Base-by-base conservation (phyloP, 2,329 filamentous ascomycete species). In the Colletotrichum incanum region DNA sequence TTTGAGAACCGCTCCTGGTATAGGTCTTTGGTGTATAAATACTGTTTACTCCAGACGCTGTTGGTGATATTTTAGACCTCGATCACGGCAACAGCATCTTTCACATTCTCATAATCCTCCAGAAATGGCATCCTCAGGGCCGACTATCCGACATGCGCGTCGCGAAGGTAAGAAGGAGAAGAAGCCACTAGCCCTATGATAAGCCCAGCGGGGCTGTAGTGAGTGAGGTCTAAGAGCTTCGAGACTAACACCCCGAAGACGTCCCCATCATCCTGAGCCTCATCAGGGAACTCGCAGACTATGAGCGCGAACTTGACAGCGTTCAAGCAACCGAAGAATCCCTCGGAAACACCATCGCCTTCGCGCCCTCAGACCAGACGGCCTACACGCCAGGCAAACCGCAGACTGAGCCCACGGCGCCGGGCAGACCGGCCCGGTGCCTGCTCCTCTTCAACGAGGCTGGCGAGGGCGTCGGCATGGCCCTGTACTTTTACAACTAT, bases 401-500 rank as follows among this genome's bases (percentile, higher is more conserved):
- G 37, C 78, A 83, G 65, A 87, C 86, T 18, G 90, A 90, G 75
- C 82, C 88, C 8, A 91, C 89, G 62, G 85, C 88, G 0, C 81
- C 89, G 2, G 77, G 82, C 5, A 85, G 84, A n/a, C 94, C 92
- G 39, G 93, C 95, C 23, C 93, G 94, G 73, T 96, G 94, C 61
- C 86, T 97, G 43, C 83, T 97, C 12, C 83, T 96, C 66, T 86
- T 87, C 76, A 83, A 87, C 28, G 82, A 86, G 14, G 81, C 84
- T 7, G 82, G 85, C 14, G 79, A 83, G 49, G 81, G 81, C 0
- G 93, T 90, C 0, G 94, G 93, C 59, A 94, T 98, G 89, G 95
- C 95, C 1, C 84, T 98, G 50, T 98, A 95, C 84, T 98, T 97
- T 82, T 95, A 96, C 87, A 98, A 96, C 84, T 98, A 98, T 84